Conservation (phyloP, 345 rosid genomes). For the Murraya koenigii region DNA sequence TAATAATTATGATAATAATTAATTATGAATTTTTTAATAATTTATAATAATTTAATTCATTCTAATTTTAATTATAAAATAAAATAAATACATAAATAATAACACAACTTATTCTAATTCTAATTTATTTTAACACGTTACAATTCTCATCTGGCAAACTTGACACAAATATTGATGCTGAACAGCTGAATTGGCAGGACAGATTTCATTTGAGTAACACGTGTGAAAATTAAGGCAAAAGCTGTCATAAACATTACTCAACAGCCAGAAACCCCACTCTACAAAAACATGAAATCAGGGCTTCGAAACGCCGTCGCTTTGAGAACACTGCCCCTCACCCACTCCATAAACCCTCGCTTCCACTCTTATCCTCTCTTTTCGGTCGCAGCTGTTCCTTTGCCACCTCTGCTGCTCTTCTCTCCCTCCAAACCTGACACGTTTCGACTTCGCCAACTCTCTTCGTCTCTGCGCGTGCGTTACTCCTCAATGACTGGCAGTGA, state of each 20-base stretch:
- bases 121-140: too few relatives aligned
- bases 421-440: background rate
- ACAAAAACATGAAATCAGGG: conserved; percentile 36
- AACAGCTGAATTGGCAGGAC: too few relatives aligned
- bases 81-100: too few relatives aligned
- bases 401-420: conserved; percentile 16
- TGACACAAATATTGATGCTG: too few relatives aligned
- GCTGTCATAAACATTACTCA: background rate
- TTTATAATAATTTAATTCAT: too few relatives aligned
- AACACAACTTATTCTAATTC: too few relatives aligned
- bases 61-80: too few relatives aligned
- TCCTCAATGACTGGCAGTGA: conserved; percentile 56
- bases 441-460: background rate
- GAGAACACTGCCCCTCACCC: conserved; percentile 21
- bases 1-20: too few relatives aligned
- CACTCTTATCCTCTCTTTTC: conserved; percentile 10
- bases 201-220: background rate
- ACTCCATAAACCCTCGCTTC: conserved; percentile 45
- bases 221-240: background rate
- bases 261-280: background rate
- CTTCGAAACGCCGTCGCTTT: conserved; percentile 41
- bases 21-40: too few relatives aligned
- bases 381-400: conserved; percentile 19
- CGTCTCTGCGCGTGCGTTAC: conserved; percentile 15
- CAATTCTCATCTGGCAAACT: too few relatives aligned